A percentile compares a stretch with the other conserved stretches of the same genome.
Evolutionary conservation across 495 filamentous ascomycete species (phyloP).

Genomic region (Halenospora varia): DNA sequence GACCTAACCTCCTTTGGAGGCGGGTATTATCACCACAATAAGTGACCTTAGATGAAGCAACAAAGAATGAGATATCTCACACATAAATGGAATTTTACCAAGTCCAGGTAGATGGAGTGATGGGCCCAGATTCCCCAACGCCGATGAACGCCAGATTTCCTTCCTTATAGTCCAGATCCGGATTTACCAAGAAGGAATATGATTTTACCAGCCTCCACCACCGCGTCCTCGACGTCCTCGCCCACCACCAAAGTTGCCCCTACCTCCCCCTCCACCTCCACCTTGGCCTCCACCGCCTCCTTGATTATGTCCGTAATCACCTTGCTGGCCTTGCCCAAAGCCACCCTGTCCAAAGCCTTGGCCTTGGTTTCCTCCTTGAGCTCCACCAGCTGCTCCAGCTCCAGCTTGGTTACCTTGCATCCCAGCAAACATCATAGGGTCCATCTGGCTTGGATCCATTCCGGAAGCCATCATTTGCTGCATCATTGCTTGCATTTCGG

Average conservation of each 20-base stretch:
- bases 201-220: constrained; percentile 14
- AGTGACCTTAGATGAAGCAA: too few species aligned
- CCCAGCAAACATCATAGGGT: constrained; percentile 50
- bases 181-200: not conserved
- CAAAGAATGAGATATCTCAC: too few species aligned
- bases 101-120: too few species aligned
- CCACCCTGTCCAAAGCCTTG: constrained; percentile 40
- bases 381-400: constrained; percentile 29
- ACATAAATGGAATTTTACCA: too few species aligned
- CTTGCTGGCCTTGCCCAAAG: constrained; percentile 43
- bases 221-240: constrained; percentile 37
- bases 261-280: constrained; percentile 25
- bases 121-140: too few species aligned
- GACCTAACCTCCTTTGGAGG: too few species aligned
- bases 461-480: constrained; percentile 76
- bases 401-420: constrained; percentile 40
- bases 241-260: constrained; percentile 32
- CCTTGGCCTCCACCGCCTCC: constrained; percentile 32
- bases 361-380: constrained; percentile 36
- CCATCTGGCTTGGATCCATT: constrained; percentile 80
- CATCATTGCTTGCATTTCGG: constrained; percentile 81
- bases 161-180: not conserved
- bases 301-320: constrained; percentile 52
- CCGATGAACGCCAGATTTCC: too few species aligned
- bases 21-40: too few species aligned